A percentile compares a stretch with the other conserved stretches of the same genome.
These are phyloP conservation scores for Lepidium campestre DNA, from an alignment of 441 rosid genomes.

Conservation along the genomic window DNA sequence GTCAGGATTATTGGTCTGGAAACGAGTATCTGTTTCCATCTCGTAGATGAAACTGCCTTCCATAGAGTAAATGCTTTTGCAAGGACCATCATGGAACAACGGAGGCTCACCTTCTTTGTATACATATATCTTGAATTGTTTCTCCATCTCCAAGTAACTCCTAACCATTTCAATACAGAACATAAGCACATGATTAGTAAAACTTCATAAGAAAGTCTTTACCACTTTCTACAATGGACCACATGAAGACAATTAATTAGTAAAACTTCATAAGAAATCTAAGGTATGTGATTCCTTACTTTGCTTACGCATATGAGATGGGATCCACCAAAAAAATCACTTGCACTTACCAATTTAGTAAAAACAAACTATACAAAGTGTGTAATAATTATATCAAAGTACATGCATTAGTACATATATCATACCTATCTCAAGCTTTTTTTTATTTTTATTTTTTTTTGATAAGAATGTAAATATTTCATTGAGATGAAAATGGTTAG, in stretches of 20 bases:
- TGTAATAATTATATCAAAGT: neutral
- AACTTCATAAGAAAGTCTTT: neutral
- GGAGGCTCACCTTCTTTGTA: slow-evolving; percentile 91
- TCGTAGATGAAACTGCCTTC: slow-evolving; percentile 80
- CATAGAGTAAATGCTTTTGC: slow-evolving; percentile 86
- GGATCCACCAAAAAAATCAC: neutral
- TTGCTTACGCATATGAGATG: neutral
- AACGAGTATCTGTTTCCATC: slow-evolving; percentile 44
- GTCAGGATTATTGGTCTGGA: slow-evolving; percentile 56
- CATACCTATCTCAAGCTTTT: neutral
- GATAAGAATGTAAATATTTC: no score
- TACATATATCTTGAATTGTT: slow-evolving; percentile 61
- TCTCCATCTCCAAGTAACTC: slow-evolving; percentile 94
- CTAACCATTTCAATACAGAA: slow-evolving; percentile 23
- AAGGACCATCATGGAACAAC: slow-evolving; percentile 84
- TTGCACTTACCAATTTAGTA: neutral
- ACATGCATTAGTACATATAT: neutral
- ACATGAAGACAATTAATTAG: neutral
- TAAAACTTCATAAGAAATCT: neutral
- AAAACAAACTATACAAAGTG: neutral
- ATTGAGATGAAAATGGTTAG: no score
- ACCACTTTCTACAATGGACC: neutral
- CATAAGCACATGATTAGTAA: neutral
- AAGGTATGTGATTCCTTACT: slow-evolving; percentile 19
- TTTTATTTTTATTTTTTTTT: no score